Base-by-base conservation (phyloP, 108 stramenopile genomes). In the Pinguiococcus pyrenoidosus region DNA sequence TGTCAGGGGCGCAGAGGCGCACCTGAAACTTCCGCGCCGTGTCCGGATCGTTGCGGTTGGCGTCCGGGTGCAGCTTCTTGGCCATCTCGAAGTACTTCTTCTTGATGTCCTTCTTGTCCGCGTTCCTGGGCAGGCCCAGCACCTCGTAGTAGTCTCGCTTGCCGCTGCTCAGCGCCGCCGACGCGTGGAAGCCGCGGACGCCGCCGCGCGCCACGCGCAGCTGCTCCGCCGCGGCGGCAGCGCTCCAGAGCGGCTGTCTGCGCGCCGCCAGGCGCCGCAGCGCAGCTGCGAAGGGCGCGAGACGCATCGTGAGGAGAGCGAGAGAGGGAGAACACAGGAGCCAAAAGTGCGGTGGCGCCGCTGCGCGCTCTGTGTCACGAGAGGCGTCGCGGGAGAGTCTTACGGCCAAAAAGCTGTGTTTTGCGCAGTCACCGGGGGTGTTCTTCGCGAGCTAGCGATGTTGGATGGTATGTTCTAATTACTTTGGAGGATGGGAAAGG, bases 71-170 rank as follows among this genome's bases (percentile, higher is more conserved):
- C 54, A 89, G 79, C 64, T 89, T 59, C 62, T 96, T 96, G 17
- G 93, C 93, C 37, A 89, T 63, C 59, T 88, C 76, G 55, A 85
- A 84, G 55, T 90, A 96, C 0, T 80, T 82, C 76, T 96, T 96
- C 56, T 96, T 81, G 72, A 96, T 80, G 32, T 73, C 78, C 16
- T 50, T 82, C 69, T 89, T 87, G 45, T 80, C 73, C 3, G 90
- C 81, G 4, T 64, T 54, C 42, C 50, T 64, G 13, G 65, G 33
- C 16, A 96, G 84, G 29, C 87, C 86, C 33, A 96, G 59, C 1
- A 91, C 81, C 1, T 92, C 83, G 54, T 96, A 96, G 65, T 86
- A 89, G 48, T 96, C 94, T 36, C 80, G 59, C 54, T 96, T 95
- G 3, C 16, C 44, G 21, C n/a, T n/a, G n/a, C n/a, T n/a, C 10